Evolutionary conservation across 2,329 filamentous ascomycete species (phyloP), one percentile per base, ranked within the genome.

Genomic region (Aureobasidium mangrovei): DNA sequence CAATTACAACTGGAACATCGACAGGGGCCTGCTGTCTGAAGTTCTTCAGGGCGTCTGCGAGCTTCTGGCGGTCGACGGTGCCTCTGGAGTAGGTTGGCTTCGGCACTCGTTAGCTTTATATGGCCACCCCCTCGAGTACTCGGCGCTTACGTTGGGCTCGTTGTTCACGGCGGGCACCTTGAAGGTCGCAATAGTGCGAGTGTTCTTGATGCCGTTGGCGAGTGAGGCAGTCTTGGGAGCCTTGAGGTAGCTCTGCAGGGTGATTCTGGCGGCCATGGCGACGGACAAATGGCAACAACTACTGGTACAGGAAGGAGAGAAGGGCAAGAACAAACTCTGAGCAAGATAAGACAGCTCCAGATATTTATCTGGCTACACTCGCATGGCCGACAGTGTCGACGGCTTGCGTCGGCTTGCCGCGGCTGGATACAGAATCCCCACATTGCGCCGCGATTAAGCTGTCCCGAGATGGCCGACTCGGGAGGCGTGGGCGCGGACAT

Each of bases 41-140:
- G 36, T 75, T 74, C 62, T 86, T 80, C 28, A 96, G 72, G 18
- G 91, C 88, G 45, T 84, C 81, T 45, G 82, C 80, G 48, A 98
- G 80, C 60, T 83, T 84, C 63, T 85, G 79, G 58, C 91, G 81
- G 67, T 95, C 87, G 27, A 82, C 71, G 1, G 91, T 93, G 57
- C 84, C 88, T 70, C 93, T 93, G 59, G 78, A 78, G 69, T 95
- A 98, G 72, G 91, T 86, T 75, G 94, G 86, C 90, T 96, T 63
- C 55, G 12, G 6, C 6, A 24, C 18, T 49, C 8, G 59, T 53
- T 12, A 52, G 43, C 24, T 27, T 6, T 32, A 28, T 26, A 26
- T 39, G 10, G 51, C 56, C 12, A 29, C 41, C 40, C 31, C 28
- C 33, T 39, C 51, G 32, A 29, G 53, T 53, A 51, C 39, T 10